Conservation (phyloP, 345 rosid species). For the Camelina neglecta region DNA sequence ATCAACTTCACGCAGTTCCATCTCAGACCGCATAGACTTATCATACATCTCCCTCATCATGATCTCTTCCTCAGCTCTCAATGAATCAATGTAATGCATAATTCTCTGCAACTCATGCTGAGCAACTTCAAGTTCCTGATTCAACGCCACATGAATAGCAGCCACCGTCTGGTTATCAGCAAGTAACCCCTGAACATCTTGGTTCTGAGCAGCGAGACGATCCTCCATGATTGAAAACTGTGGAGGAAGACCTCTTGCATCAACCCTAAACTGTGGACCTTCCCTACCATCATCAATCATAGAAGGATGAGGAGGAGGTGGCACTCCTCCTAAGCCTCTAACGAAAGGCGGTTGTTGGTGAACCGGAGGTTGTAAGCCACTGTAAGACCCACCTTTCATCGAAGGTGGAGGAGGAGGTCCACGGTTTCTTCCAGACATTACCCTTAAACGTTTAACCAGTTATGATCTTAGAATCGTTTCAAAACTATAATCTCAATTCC, state of each 20-base stretch:
- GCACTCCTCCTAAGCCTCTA: slow-evolving; percentile 51
- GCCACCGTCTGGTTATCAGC: slow-evolving; percentile 89
- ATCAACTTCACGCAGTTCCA: slow-evolving; percentile 72
- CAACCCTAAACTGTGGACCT: slow-evolving; percentile 54
- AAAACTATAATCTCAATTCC: background rate
- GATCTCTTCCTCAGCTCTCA: slow-evolving; percentile 74
- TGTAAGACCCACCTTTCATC: slow-evolving; percentile 53
- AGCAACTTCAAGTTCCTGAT: slow-evolving; percentile 88
- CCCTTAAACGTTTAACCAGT: background rate
- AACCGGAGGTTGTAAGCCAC: slow-evolving; percentile 55
- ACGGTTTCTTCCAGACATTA: slow-evolving; percentile 65
- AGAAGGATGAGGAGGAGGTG: slow-evolving; percentile 51
- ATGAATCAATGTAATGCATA: slow-evolving; percentile 64
- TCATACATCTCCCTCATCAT: slow-evolving; percentile 90
- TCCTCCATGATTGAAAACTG: slow-evolving; percentile 76
- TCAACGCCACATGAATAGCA: slow-evolving; percentile 90
- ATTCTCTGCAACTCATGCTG: slow-evolving; percentile 80
- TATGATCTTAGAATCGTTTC: slow-evolving; percentile 7
- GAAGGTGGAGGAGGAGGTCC: slow-evolving; percentile 49
- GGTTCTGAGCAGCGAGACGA: slow-evolving; percentile 75
- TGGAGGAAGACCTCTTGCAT: slow-evolving; percentile 67
- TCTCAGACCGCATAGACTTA: slow-evolving; percentile 65
- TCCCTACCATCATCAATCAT: slow-evolving; percentile 72
- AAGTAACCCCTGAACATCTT: slow-evolving; percentile 84
- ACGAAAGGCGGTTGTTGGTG: slow-evolving; percentile 62